Percentiles rank a stretch among this genome's conserved stretches.
phyloP scores from a whole-genome alignment of 371 early-diverging fungal species.

The Mucor piriformis region DNA sequence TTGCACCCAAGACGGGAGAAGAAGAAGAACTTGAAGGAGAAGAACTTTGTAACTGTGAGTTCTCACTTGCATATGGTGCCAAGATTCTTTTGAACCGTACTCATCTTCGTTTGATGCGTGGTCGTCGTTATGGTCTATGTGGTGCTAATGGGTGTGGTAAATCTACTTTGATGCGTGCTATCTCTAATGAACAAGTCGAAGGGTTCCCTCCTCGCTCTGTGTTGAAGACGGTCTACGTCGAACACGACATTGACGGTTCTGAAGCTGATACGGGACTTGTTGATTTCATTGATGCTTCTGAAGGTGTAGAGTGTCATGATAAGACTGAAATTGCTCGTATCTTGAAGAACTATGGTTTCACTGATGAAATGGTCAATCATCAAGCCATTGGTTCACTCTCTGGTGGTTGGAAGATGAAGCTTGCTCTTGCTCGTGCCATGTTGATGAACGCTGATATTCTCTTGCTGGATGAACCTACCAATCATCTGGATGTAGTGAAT shows the following conservation, averaged over 20 bases:
- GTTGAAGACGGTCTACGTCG: conserved; percentile 74
- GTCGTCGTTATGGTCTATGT: conserved; percentile 81
- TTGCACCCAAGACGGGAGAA: conserved; percentile 45
- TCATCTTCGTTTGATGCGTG: conserved; percentile 72
- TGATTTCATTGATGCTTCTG: conserved; percentile 66
- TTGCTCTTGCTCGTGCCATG: conserved; percentile 84
- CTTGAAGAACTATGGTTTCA: conserved; percentile 70
- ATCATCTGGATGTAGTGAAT: conserved; percentile 86
- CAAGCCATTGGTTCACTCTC: conserved; percentile 73
- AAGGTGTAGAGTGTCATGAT: conserved; percentile 55
- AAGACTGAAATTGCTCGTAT: conserved; percentile 59
- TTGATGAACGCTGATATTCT: conserved; percentile 83
- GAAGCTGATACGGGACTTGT: conserved; percentile 66
- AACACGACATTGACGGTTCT: conserved; percentile 78
- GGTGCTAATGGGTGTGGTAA: conserved; percentile 90
- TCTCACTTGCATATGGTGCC: conserved; percentile 82
- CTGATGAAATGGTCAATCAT: conserved; percentile 64
- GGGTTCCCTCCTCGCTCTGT: conserved; percentile 78
- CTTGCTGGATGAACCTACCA: conserved; percentile 90
- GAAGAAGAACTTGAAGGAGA: conserved; percentile 72
- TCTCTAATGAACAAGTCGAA: conserved; percentile 73
- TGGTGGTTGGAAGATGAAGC: conserved; percentile 92
- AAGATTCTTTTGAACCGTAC: conserved; percentile 83
- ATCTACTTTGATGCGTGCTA: conserved; percentile 86
- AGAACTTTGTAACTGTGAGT: conserved; percentile 80